Evolutionary conservation across 2,329 filamentous ascomycete species (phyloP).

Genomic region (Xylaria sp.): DNA sequence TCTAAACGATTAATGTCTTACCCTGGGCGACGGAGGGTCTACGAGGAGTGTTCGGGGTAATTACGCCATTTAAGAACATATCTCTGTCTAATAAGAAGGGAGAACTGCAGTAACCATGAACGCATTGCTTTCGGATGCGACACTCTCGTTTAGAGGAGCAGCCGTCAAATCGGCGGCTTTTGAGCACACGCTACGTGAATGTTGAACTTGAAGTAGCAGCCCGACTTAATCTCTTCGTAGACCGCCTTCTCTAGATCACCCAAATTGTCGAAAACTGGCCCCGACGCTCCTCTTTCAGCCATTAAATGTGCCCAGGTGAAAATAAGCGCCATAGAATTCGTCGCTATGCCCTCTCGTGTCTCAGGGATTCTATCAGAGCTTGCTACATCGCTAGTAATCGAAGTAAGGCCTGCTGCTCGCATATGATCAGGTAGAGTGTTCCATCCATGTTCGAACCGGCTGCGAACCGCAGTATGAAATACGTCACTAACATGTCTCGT

Average conservation of each 20-base stretch:
- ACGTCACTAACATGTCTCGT: not conserved
- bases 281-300: not conserved
- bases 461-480: conserved; percentile 8
- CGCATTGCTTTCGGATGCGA: too few species aligned
- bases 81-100: too few species aligned
- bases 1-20: too few species aligned
- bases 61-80: too few species aligned
- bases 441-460: conserved; percentile 21
- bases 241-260: conserved; percentile 18
- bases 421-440: conserved; percentile 25
- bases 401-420: conserved; percentile 20
- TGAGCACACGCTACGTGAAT: conserved; percentile 16
- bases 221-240: conserved; percentile 18
- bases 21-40: too few species aligned
- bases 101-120: too few species aligned
- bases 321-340: conserved; percentile 7
- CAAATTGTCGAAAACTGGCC: not conserved
- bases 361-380: conserved; percentile 18
- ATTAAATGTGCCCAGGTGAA: conserved; percentile 22
- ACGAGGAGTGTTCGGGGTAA: too few species aligned
- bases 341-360: not conserved
- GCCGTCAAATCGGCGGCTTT: not conserved
- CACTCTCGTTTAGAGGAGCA: not conserved
- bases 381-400: conserved; percentile 11
- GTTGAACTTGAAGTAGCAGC: conserved; percentile 18